Evolutionary conservation across 202 grass and related monocot genomes (phyloP).

Genomic region (Schoenoplectus tabernaemontani): DNA sequence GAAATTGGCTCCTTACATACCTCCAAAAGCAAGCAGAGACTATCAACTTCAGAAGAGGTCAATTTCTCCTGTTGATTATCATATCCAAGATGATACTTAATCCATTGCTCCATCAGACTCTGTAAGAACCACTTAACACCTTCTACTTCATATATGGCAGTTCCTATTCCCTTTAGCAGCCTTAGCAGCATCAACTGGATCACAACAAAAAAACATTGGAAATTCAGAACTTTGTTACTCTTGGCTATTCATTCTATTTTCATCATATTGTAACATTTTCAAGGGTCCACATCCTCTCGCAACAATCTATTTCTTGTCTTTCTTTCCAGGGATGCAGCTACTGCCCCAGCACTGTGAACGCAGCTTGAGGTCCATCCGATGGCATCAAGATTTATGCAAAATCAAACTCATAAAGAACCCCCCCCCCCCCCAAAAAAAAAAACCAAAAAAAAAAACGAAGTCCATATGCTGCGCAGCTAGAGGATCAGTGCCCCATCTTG

Average conservation of each 20-base stretch:
- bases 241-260: not conserved
- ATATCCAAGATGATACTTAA: slow-evolving; percentile 25
- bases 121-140: slow-evolving; percentile 53
- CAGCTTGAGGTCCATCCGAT: too few species aligned
- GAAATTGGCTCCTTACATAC: slow-evolving; percentile 24
- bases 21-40: slow-evolving; percentile 87
- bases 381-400: too few species aligned
- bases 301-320: too few species aligned
- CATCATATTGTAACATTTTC: not conserved
- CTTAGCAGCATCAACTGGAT: slow-evolving; percentile 70
- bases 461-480: too few species aligned
- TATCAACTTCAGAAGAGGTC: slow-evolving; percentile 49
- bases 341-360: too few species aligned
- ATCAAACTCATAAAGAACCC: too few species aligned
- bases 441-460: too few species aligned
- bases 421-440: too few species aligned
- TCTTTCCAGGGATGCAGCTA: too few species aligned
- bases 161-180: slow-evolving; percentile 76
- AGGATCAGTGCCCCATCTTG: too few species aligned
- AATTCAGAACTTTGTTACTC: not conserved
- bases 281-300: too few species aligned
- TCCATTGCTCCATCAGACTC: slow-evolving; percentile 44
- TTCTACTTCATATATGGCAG: slow-evolving; percentile 49
- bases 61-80: slow-evolving; percentile 33
- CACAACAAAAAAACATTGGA: not conserved